phyloP scores from a whole-genome alignment of 2,329 filamentous ascomycete species.

The Thelonectria olida region DNA sequence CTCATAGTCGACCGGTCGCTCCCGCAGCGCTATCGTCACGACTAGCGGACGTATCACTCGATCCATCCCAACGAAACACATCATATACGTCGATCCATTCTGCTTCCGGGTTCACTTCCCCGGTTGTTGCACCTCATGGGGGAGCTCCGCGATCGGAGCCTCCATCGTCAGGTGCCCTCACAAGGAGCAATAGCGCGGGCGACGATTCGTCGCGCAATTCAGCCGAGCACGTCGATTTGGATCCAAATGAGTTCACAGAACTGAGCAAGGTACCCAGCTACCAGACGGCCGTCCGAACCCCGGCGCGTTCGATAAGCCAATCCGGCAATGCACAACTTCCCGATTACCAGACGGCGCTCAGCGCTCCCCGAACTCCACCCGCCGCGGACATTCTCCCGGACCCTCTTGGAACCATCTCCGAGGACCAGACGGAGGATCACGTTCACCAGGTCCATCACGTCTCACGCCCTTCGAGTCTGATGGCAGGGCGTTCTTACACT shows the following conservation, averaged over 20 bases:
- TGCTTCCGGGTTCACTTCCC: constrained; percentile 54
- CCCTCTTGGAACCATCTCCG: constrained; percentile 44
- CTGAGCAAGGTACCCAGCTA: constrained; percentile 82
- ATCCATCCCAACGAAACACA: constrained; percentile 55
- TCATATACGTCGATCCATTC: constrained; percentile 57
- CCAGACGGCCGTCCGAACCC: constrained; percentile 74
- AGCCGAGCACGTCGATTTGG: constrained; percentile 64
- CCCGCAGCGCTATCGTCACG: constrained; percentile 69
- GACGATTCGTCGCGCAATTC: constrained; percentile 62
- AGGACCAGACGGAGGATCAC: constrained; percentile 40
- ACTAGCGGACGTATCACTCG: constrained; percentile 74
- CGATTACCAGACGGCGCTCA: constrained; percentile 72
- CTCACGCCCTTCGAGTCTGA: constrained; percentile 36
- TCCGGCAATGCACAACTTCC: constrained; percentile 64
- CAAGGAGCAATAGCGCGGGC: constrained; percentile 63
- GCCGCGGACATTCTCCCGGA: constrained; percentile 44
- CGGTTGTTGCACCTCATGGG: constrained; percentile 50
- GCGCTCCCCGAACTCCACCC: constrained; percentile 60
- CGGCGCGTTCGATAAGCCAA: constrained; percentile 62
- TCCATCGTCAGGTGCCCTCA: constrained; percentile 55
- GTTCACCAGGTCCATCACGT: constrained; percentile 34
- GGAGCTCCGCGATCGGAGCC: constrained; percentile 51
- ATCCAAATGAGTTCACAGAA: constrained; percentile 69
- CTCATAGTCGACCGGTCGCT: constrained; percentile 43
- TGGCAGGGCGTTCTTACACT: constrained; percentile 36